phyloP scores from a whole-genome alignment of 75 land plant genomes.

The Pseudotsuga menziesii region DNA sequence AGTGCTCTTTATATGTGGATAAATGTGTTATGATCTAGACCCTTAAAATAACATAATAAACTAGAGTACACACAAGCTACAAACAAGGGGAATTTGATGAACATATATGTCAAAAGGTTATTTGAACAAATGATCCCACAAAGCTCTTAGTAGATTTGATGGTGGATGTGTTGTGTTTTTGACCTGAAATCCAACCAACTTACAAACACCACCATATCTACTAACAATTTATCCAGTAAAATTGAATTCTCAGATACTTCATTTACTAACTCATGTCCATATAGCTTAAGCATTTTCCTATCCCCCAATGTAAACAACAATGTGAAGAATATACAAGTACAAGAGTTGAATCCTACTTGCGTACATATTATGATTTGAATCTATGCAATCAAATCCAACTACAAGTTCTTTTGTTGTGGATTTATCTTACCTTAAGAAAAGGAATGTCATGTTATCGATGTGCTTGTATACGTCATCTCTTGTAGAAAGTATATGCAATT shows the following conservation, averaged over 20 bases:
- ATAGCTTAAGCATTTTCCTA: background rate
- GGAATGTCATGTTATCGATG: too few species aligned
- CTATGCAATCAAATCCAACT: too few species aligned
- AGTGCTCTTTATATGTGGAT: too few species aligned
- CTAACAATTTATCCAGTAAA: background rate
- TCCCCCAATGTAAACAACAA: background rate
- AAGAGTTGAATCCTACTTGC: background rate
- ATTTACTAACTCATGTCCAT: background rate
- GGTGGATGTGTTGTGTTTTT: background rate
- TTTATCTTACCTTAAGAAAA: too few species aligned
- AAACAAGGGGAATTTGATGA: too few species aligned
- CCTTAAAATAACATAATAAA: too few species aligned
- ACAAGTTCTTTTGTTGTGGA: too few species aligned
- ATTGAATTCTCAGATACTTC: background rate
- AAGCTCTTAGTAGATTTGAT: background rate
- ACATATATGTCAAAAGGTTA: background rate
- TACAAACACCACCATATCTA: background rate
- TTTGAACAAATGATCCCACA: background rate
- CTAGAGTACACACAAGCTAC: too few species aligned
- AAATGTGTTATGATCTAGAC: too few species aligned
- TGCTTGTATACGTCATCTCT: too few species aligned
- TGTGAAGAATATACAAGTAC: background rate
- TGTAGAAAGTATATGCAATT: too few species aligned
- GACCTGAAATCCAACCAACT: background rate
- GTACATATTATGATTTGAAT: background rate